A percentile compares a stretch with the other conserved stretches of the same genome.
Conservation (phyloP, 2,329 filamentous ascomycete species). For the Aureobasidium zeae region DNA sequence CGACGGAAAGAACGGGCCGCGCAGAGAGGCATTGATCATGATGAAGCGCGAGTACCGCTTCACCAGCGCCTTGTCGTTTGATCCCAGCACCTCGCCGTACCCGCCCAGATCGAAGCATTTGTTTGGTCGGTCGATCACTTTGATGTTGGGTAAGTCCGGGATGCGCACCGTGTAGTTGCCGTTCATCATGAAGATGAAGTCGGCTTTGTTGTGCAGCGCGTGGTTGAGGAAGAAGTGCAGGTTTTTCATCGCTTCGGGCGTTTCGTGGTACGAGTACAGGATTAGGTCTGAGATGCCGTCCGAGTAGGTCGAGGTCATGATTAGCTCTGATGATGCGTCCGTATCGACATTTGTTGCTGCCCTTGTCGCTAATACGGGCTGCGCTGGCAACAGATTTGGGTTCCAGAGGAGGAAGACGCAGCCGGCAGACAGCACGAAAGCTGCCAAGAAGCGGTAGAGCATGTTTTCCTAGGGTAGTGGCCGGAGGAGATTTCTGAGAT, state of each 20-base stretch:
- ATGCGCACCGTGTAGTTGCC: not conserved
- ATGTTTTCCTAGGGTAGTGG: no score
- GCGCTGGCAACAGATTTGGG: no score
- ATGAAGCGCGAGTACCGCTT: not conserved
- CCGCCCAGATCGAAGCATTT: not conserved
- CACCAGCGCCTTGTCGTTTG: not conserved
- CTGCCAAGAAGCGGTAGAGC: no score
- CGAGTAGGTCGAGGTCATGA: no score
- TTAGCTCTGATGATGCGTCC: no score
- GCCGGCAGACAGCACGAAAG: no score
- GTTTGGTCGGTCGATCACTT: not conserved
- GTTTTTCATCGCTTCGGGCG: not conserved
- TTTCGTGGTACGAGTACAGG: not conserved
- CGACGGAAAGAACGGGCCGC: not conserved
- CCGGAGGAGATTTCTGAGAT: no score
- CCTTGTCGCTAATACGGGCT: no score
- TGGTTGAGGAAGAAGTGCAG: not conserved
- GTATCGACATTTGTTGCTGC: no score
- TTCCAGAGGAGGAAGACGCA: no score
- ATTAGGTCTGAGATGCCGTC: not conserved
- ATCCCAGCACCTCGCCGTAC: not conserved
- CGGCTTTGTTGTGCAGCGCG: not conserved
- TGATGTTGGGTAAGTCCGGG: not conserved
- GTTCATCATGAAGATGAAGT: not conserved
- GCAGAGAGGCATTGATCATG: not conserved